Conservation (phyloP, 2,329 filamentous ascomycete genomes). For the Apiospora kogelbergensis region DNA sequence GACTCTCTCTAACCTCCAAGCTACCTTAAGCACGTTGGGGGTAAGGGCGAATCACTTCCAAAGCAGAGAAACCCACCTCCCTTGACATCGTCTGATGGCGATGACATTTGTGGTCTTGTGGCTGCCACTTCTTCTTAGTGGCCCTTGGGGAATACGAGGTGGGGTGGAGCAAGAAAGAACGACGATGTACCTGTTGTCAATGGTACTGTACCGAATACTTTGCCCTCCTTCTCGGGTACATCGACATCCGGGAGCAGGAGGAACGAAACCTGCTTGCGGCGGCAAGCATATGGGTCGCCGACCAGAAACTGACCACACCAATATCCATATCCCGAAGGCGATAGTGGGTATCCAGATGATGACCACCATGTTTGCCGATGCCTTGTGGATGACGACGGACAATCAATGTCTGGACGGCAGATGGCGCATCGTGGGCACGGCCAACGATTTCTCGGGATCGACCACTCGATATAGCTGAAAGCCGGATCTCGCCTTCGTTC, state of each 20-base stretch:
- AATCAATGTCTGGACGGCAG: neutral
- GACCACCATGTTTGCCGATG: neutral
- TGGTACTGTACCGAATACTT: neutral
- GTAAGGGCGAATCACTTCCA: neutral
- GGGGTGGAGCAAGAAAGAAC: neutral
- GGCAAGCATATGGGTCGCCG: neutral
- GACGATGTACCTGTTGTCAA: neutral
- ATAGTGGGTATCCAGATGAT: neutral
- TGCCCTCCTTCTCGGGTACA: neutral
- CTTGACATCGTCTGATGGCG: neutral
- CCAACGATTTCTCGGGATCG: neutral
- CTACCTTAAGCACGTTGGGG: too few species aligned
- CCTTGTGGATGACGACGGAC: neutral
- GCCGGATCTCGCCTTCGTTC: neutral
- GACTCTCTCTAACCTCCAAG: neutral
- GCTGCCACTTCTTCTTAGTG: neutral
- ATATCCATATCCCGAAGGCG: neutral
- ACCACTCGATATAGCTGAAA: neutral
- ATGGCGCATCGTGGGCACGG: neutral
- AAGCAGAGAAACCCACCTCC: neutral
- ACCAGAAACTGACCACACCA: too few species aligned
- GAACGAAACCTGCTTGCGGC: neutral
- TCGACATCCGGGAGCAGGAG: neutral
- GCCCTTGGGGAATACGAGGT: neutral
- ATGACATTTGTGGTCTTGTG: neutral